These are phyloP conservation scores for Drechslerella dactyloides DNA, from an alignment of 2,329 filamentous ascomycete genomes.

Conservation along the genomic window DNA sequence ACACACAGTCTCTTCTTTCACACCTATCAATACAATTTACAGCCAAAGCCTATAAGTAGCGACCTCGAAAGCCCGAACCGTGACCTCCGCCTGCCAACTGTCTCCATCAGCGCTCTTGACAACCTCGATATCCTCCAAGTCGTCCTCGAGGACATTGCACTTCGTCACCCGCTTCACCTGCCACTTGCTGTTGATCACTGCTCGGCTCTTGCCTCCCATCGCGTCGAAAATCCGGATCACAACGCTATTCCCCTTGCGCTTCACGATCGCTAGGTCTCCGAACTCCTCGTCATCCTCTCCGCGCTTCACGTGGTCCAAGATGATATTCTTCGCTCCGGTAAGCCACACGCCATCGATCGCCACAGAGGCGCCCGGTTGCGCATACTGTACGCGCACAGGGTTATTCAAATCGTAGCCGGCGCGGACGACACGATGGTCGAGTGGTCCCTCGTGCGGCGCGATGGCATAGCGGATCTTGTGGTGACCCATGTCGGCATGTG, in stretches of 20 bases:
- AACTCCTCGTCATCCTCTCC: constrained; percentile 86
- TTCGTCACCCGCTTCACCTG: constrained; percentile 78
- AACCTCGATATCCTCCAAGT: constrained; percentile 67
- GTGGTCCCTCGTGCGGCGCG: constrained; percentile 76
- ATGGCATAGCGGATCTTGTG: constrained; percentile 91
- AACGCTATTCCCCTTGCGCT: constrained; percentile 75
- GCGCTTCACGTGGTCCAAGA: constrained; percentile 90
- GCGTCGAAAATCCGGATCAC: constrained; percentile 87
- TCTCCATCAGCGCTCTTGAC: constrained; percentile 56
- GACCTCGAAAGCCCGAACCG: constrained; percentile 81
- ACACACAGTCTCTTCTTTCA: not conserved
- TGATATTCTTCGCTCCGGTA: constrained; percentile 60
- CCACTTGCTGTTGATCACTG: constrained; percentile 66
- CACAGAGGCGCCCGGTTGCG: constrained; percentile 3
- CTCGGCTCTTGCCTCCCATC: constrained; percentile 79
- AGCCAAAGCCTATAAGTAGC: constrained; percentile 75
- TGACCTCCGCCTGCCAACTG: constrained; percentile 66
- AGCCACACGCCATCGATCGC: constrained; percentile 37
- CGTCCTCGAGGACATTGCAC: constrained; percentile 88
- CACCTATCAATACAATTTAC: constrained; percentile 52
- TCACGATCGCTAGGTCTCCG: constrained; percentile 66
- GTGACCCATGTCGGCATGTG: constrained; percentile 88
- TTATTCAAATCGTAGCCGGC: constrained; percentile 91
- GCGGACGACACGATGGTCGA: constrained; percentile 76
- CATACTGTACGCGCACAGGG: constrained; percentile 67